Base-by-base conservation (phyloP, 306 rosid genomes). In the Sophora flavescens region DNA sequence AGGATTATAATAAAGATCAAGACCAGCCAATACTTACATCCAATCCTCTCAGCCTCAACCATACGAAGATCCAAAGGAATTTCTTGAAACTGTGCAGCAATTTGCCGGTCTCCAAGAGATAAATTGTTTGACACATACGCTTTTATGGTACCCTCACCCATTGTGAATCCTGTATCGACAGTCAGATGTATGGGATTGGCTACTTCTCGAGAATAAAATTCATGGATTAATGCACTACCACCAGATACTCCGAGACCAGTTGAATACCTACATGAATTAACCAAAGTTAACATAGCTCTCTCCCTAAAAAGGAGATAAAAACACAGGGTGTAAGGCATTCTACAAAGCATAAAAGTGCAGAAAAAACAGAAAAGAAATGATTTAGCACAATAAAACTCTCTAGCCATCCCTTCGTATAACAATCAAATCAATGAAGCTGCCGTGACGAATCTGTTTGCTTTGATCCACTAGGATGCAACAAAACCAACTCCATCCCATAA, bases 11-110 rank as follows among this genome's bases (percentile, higher is more conserved):
- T 28, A 77, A 65, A 64, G 36, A 53, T 14, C 2, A 50, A 39
- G 28, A 42, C 10, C 62, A 30, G 59, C 6, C 9, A 48, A 57
- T 58, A 60, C 84, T 68, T 83, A 83, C 99, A 96, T 86, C 98
- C 99, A 87, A 96, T 79, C 72, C 86, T 83, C 84, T 91, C 98
- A 71, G 99, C 98, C 83, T 96, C 99, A 56, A 89, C 77, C 99
- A 96, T 91, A 13, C 93, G 92, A 77, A 88, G 96, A 87, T 96
- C 98, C 47, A 92, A 81, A 56, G 97, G 97, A 79, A 96, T 82
- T 81, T 96, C 97, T 84, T 92, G 99, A 85, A 96, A 96, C 81
- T 96, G 99, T 2, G 99, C 97, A 66, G 98, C 99, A 44, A 95
- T 91, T 68, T 88, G 97, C 59, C 84, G 85, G 74, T 95, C 98